These are phyloP conservation scores for Blastocladiella britannica DNA, from an alignment of 192 early-diverging fungal species.

Conservation along the genomic window DNA sequence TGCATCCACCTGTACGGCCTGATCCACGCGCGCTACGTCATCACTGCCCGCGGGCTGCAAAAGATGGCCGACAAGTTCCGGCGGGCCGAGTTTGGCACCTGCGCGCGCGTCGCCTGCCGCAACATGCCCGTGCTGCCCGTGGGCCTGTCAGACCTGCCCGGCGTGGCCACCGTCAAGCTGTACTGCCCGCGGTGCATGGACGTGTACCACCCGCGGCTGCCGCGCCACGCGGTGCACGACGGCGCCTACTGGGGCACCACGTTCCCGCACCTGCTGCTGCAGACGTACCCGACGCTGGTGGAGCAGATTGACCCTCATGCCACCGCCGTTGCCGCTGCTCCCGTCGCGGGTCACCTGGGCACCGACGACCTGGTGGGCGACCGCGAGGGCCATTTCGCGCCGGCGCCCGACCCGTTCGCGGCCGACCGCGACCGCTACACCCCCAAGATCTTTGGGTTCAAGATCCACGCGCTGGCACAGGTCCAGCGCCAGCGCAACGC, in stretches of 20 bases:
- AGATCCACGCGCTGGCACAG: constrained; percentile 64
- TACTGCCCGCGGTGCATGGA: constrained; percentile 95
- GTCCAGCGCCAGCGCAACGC: constrained; percentile 83
- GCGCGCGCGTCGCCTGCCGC: constrained; percentile 81
- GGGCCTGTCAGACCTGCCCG: constrained; percentile 69
- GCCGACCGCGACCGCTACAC: constrained; percentile 51
- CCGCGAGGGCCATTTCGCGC: too few relatives aligned
- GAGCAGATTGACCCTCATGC: too few relatives aligned
- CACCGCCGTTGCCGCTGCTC: too few relatives aligned
- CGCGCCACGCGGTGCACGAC: constrained; percentile 66
- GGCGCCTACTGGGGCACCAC: constrained; percentile 94
- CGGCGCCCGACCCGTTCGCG: neutral
- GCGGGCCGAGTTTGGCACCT: constrained; percentile 84
- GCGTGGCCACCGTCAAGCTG: constrained; percentile 69
- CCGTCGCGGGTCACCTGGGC: too few relatives aligned
- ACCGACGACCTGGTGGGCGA: too few relatives aligned
- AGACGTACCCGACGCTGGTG: constrained; percentile 62
- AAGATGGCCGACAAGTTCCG: constrained; percentile 97
- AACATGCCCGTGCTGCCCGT: constrained; percentile 75
- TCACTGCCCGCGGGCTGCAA: constrained; percentile 70
- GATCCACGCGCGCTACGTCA: constrained; percentile 92
- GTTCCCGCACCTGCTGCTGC: constrained; percentile 89
- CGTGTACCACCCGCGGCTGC: constrained; percentile 78
- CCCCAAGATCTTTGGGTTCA: constrained; percentile 97
- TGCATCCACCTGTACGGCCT: constrained; percentile 88